phyloP scores from a whole-genome alignment of 2,329 filamentous ascomycete species.

The Rhinocladiella mackenziei region DNA sequence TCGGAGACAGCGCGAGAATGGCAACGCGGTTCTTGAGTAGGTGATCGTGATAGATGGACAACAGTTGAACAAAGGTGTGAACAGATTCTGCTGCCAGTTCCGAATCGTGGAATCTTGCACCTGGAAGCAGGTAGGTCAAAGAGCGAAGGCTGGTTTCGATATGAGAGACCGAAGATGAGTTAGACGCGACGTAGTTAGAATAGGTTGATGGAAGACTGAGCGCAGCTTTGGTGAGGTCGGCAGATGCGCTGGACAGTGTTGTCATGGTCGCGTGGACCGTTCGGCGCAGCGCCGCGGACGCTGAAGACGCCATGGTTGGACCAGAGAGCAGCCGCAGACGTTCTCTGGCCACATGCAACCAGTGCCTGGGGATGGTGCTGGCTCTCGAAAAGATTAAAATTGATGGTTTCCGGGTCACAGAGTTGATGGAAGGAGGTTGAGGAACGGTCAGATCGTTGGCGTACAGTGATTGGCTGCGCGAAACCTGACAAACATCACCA shows the following conservation, averaged over 20 bases:
- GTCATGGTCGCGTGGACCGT: constrained; percentile 22
- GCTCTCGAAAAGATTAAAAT: no score
- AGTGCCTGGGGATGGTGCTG: no score
- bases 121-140: constrained; percentile 92
- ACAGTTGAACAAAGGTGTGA: constrained; percentile 28
- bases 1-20: constrained; percentile 67
- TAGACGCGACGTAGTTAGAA: constrained; percentile 89
- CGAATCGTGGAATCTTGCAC: constrained; percentile 61
- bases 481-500: no score
- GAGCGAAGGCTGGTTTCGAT: constrained; percentile 91
- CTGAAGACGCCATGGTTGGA: constrained; percentile 2
- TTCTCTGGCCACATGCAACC: background rate
- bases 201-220: constrained; percentile 46
- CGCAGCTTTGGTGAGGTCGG: constrained; percentile 21
- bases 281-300: constrained; percentile 22
- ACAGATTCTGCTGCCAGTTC: constrained; percentile 88
- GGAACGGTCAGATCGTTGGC: background rate
- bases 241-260: constrained; percentile 22
- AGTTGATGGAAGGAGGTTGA: no score
- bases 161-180: constrained; percentile 87
- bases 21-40: constrained; percentile 28
- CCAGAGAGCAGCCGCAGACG: constrained; percentile 1
- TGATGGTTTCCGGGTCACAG: no score
- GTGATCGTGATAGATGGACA: constrained; percentile 24
- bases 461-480: background rate